A percentile compares a stretch with the other conserved stretches of the same genome.
Evolutionary conservation across 2,329 filamentous ascomycete genomes (phyloP).

Genomic region (Dichotomopilus funicola): DNA sequence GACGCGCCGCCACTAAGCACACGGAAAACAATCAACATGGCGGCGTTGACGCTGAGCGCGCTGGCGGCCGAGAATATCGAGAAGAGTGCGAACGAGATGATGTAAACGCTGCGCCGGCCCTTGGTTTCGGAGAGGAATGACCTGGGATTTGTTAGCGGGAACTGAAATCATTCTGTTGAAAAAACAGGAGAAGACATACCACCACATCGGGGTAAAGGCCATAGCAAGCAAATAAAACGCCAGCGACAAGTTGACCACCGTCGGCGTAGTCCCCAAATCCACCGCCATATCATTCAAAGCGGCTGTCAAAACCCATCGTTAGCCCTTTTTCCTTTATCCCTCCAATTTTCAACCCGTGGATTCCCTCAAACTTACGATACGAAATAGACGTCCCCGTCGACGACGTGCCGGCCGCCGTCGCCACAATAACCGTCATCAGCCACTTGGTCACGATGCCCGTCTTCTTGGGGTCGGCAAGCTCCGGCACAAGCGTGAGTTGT

Average conservation of each 20-base stretch:
- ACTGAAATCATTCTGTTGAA: no score
- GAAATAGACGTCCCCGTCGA: conserved; percentile 82
- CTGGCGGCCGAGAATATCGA: conserved; percentile 63
- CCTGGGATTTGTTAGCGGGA: no score
- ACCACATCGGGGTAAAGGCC: conserved; percentile 82
- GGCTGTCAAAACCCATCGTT: conserved; percentile 52
- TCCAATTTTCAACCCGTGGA: no score
- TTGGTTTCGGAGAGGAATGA: conserved; percentile 69
- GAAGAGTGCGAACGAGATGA: conserved; percentile 67
- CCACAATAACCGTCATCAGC: conserved; percentile 72
- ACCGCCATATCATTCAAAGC: conserved; percentile 57
- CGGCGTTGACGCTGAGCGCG: conserved; percentile 62
- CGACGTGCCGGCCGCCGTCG: conserved; percentile 67
- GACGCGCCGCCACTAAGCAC: conserved; percentile 68
- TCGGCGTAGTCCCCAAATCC: conserved; percentile 56
- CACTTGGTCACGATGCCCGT: conserved; percentile 74
- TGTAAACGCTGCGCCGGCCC: conserved; percentile 71
- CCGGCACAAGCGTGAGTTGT: conserved; percentile 64
- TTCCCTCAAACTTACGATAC: conserved; percentile 53
- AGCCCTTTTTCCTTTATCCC: no score
- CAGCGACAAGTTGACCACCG: conserved; percentile 67
- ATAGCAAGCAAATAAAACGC: conserved; percentile 77
- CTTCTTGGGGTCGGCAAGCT: conserved; percentile 68
- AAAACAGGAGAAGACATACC: conserved; percentile 40
- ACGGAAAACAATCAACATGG: conserved; percentile 72